Evolutionary conservation across 2,329 filamentous ascomycete species (phyloP).

Genomic region (Pseudopyricularia javanii): DNA sequence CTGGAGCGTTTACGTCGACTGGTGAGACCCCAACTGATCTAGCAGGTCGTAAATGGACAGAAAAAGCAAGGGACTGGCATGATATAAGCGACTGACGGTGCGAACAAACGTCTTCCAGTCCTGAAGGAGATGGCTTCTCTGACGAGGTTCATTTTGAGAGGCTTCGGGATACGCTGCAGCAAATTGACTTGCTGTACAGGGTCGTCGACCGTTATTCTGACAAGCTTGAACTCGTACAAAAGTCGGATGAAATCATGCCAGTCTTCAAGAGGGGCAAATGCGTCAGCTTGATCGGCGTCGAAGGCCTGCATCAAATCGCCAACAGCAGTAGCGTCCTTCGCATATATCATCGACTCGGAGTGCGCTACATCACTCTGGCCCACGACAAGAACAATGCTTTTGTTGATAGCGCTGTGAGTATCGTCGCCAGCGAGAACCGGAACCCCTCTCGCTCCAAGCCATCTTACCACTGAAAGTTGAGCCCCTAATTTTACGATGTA

Average conservation of each 20-base stretch:
- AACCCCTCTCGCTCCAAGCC: background rate
- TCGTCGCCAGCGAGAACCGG: background rate
- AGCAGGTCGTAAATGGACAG: too few relatives aligned
- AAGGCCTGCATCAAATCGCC: slow-evolving; percentile 88
- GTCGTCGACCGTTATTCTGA: slow-evolving; percentile 51
- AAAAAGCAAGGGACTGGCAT: too few relatives aligned
- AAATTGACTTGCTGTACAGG: slow-evolving; percentile 61
- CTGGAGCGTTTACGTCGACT: background rate
- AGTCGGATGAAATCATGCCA: slow-evolving; percentile 46
- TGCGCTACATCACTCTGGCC: slow-evolving; percentile 80
- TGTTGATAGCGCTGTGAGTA: background rate
- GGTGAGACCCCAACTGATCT: too few relatives aligned
- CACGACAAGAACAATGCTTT: slow-evolving; percentile 27
- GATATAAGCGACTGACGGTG: too few relatives aligned
- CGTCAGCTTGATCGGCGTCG: slow-evolving; percentile 61
- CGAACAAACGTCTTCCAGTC: too few relatives aligned
- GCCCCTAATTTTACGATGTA: slow-evolving; percentile 4
- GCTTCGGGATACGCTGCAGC: slow-evolving; percentile 43
- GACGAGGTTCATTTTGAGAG: background rate
- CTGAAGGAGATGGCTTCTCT: too few relatives aligned
- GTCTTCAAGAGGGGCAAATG: slow-evolving; percentile 35
- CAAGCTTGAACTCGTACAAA: slow-evolving; percentile 51
- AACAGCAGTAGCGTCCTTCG: slow-evolving; percentile 69
- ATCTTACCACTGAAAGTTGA: background rate
- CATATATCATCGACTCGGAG: slow-evolving; percentile 64